phyloP scores from a whole-genome alignment of 1,284 basidiomycete genomes.

The Coniophora puteana region DNA sequence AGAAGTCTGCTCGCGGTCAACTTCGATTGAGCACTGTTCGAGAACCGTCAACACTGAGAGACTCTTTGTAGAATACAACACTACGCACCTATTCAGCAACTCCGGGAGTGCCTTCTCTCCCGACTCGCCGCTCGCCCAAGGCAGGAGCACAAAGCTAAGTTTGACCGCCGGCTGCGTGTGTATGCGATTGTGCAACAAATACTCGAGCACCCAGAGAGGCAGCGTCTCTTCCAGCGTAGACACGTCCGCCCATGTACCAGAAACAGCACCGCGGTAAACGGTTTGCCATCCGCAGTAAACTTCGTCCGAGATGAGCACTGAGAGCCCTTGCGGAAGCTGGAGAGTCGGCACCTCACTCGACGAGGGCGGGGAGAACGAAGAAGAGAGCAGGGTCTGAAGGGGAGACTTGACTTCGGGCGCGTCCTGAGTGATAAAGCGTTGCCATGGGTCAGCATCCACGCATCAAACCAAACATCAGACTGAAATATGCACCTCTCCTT shows the following conservation, averaged over 20 bases:
- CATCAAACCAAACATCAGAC: no score
- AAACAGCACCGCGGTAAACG: slow-evolving; percentile 73
- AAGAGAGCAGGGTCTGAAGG: slow-evolving; percentile 63
- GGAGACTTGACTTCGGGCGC: slow-evolving; percentile 37
- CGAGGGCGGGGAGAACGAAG: slow-evolving; percentile 67
- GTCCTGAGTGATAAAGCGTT: slow-evolving; percentile 18
- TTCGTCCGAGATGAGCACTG: slow-evolving; percentile 83
- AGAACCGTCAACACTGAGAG: slow-evolving; percentile 9
- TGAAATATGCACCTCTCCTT: no score
- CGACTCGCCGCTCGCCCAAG: slow-evolving; percentile 59
- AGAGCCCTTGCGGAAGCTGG: slow-evolving; percentile 58
- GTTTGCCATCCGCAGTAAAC: slow-evolving; percentile 75
- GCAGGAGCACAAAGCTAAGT: slow-evolving; percentile 85
- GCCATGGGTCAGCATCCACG: no score
- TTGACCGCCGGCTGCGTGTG: slow-evolving; percentile 54
- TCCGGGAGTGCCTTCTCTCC: slow-evolving; percentile 65
- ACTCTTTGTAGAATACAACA: slow-evolving; percentile 1
- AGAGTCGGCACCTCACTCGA: slow-evolving; percentile 73
- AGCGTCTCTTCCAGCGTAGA: slow-evolving; percentile 71
- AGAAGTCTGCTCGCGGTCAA: slow-evolving; percentile 86
- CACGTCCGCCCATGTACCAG: slow-evolving; percentile 62
- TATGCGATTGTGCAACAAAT: slow-evolving; percentile 69
- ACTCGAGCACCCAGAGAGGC: slow-evolving; percentile 90
- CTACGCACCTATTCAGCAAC: slow-evolving; percentile 67
- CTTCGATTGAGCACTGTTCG: slow-evolving; percentile 67